These are phyloP conservation scores for Cyberlindnera amylophila DNA, from an alignment of 805 yeast species.

Conservation along the genomic window DNA sequence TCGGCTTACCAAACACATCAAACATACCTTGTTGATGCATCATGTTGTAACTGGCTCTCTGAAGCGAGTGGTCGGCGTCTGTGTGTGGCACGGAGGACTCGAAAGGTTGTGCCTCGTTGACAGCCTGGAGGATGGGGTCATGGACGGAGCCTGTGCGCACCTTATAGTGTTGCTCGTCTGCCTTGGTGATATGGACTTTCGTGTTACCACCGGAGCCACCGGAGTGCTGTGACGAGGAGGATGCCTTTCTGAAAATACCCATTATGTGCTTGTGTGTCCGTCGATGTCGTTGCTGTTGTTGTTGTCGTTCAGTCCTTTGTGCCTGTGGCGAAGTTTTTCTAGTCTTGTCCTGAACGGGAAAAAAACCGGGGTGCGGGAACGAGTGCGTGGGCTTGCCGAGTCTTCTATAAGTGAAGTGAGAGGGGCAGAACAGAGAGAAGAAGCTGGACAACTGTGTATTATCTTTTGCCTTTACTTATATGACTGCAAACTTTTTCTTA, in stretches of 20 bases:
- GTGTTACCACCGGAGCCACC: conserved; percentile 28
- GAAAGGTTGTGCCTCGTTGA: conserved; percentile 94
- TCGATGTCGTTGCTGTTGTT: not conserved
- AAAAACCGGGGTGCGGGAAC: not conserved
- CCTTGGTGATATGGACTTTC: conserved; percentile 43
- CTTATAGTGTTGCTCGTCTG: conserved; percentile 53
- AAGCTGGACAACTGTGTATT: no score
- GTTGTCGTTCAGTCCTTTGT: no score
- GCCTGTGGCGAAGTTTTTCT: not conserved
- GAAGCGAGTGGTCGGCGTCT: conserved; percentile 15
- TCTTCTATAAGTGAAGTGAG: no score
- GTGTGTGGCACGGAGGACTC: conserved; percentile 40
- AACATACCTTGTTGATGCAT: conserved; percentile 54
- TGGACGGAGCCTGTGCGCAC: conserved; percentile 67
- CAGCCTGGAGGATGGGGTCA: conserved; percentile 91
- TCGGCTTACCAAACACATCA: conserved; percentile 86
- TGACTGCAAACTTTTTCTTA: no score
- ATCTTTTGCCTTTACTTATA: no score
- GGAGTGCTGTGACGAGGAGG: conserved; percentile 28
- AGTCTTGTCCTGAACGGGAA: not conserved
- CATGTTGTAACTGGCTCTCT: conserved; percentile 27
- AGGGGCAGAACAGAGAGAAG: not conserved
- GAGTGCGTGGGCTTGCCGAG: not conserved
- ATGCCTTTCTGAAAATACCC: conserved; percentile 44
- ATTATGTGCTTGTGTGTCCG: conserved; percentile 23